phyloP scores from a whole-genome alignment of 306 rosid species.

The barrel medic (Medicago truncatula) region MtrunA17r5.0-ANR NC_053042.1:49881001-49881500 shows the following conservation, averaged over 20 bases:
- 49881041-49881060: too few species aligned
- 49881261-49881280: neutral
- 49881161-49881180: too few species aligned
- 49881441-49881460: conserved; percentile 41
- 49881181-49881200: too few species aligned
- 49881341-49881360: neutral
- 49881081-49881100: too few species aligned
- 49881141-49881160: too few species aligned
- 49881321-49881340: neutral
- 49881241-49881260: neutral
- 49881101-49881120: too few species aligned
- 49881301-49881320: neutral
- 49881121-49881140: too few species aligned
- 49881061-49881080: too few species aligned
- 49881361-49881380: neutral
- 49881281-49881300: neutral
- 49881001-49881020: too few species aligned
- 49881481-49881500: conserved; percentile 39
- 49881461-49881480: neutral
- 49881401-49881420: neutral
- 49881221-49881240: too few species aligned
- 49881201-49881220: too few species aligned
- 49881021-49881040: too few species aligned
- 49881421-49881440: neutral
- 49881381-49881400: conserved; percentile 4